These are phyloP conservation scores for Puccinia coronata DNA, from an alignment of 1,284 basidiomycete genomes.

Conservation along the genomic window DNA sequence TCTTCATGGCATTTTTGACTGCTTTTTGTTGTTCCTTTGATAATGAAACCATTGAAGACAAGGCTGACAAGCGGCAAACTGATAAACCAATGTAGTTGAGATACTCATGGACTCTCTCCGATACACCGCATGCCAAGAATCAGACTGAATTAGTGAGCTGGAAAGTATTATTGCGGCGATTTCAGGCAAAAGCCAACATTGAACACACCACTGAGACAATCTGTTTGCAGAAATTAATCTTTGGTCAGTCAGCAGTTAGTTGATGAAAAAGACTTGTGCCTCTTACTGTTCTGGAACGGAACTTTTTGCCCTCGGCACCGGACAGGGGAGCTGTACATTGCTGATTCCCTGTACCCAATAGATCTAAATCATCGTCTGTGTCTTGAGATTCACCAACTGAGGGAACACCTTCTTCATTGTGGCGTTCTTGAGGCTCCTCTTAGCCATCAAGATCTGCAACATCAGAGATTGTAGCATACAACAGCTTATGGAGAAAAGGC, in stretches of 20 bases:
- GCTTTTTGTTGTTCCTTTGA: not conserved
- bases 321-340: no score
- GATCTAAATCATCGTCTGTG: no score
- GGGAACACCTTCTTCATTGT: not conserved
- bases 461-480: not conserved
- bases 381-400: no score
- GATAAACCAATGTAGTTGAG: not conserved
- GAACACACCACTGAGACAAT: not conserved
- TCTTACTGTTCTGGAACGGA: no score
- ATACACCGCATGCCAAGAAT: not conserved
- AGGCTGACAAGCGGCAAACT: not conserved
- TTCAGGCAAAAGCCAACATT: not conserved
- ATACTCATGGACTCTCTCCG: not conserved
- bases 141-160: not conserved
- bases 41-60: not conserved
- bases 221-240: not conserved
- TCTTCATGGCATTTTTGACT: not conserved
- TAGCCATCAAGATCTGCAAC: not conserved
- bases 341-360: no score
- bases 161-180: not conserved
- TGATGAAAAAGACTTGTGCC: no score
- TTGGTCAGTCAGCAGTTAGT: no score
- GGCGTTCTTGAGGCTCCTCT: not conserved
- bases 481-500: not conserved
- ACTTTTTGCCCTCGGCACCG: no score